These are phyloP conservation scores for Tephrocybe sp. DNA, from an alignment of 768 basidiomycete genomes.

Conservation along the genomic window DNA sequence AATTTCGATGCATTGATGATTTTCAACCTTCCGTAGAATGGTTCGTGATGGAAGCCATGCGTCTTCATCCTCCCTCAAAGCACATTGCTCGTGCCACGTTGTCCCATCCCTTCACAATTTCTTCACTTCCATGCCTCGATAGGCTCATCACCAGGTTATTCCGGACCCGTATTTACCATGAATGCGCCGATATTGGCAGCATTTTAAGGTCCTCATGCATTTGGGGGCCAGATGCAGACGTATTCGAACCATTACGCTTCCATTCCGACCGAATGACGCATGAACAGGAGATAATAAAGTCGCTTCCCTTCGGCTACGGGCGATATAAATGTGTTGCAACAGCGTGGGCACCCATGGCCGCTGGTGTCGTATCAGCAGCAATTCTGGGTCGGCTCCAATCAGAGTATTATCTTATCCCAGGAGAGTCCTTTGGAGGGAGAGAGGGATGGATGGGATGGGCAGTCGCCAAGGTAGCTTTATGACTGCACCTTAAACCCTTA, in stretches of 20 bases:
- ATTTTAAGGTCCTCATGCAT: slow-evolving; percentile 31
- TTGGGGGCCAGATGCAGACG: slow-evolving; percentile 35
- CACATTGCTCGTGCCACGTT: slow-evolving; percentile 37
- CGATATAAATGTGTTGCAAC: slow-evolving; percentile 46
- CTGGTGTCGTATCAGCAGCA: slow-evolving; percentile 45
- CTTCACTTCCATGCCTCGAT: background rate
- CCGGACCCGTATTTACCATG: slow-evolving; percentile 18
- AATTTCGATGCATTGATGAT: slow-evolving; percentile 26
- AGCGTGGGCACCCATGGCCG: slow-evolving; percentile 52
- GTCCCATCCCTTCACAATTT: slow-evolving; percentile 1
- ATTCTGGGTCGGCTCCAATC: slow-evolving; percentile 35
- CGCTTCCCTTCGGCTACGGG: slow-evolving; percentile 51
- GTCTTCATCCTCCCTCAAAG: slow-evolving; percentile 51
- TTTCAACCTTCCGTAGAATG: slow-evolving; percentile 33
- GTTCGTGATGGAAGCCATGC: slow-evolving; percentile 44
- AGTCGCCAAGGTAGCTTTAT: slow-evolving; percentile 5
- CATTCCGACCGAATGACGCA: slow-evolving; percentile 17
- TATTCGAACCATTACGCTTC: slow-evolving; percentile 46
- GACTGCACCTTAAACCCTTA: too few species aligned
- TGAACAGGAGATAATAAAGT: slow-evolving; percentile 19
- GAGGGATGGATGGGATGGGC: slow-evolving; percentile 49
- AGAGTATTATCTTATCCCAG: slow-evolving; percentile 25
- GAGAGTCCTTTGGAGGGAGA: slow-evolving; percentile 34
- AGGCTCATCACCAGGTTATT: background rate
- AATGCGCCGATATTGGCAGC: slow-evolving; percentile 34